Evolutionary conservation across 345 rosid species (phyloP).

Genomic region (Hypericum perforatum): DNA sequence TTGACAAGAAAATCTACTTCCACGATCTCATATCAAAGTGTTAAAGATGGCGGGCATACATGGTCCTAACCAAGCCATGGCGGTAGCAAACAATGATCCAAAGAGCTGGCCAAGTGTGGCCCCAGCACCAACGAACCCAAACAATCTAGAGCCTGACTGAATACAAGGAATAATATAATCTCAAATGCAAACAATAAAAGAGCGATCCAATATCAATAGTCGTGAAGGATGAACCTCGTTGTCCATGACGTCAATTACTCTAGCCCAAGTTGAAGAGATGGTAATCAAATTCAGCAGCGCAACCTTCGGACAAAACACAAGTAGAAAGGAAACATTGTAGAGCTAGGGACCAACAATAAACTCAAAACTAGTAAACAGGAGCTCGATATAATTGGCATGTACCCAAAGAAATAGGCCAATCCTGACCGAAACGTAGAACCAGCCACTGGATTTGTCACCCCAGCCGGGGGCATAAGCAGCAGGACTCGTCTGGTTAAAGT

Average conservation of each 20-base stretch:
- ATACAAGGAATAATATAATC: slow-evolving; percentile 15
- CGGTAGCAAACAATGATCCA: slow-evolving; percentile 82
- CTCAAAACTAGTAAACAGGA: slow-evolving; percentile 3
- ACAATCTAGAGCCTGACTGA: slow-evolving; percentile 97
- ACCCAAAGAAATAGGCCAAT: slow-evolving; percentile 93
- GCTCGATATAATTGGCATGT: slow-evolving; percentile 9
- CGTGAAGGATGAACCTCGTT: slow-evolving; percentile 49
- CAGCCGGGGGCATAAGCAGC: slow-evolving; percentile 29
- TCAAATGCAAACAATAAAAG: slow-evolving; percentile 18
- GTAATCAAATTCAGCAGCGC: slow-evolving; percentile 84
- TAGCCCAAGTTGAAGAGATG: slow-evolving; percentile 94
- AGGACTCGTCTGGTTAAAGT: slow-evolving; percentile 22
- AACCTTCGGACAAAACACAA: slow-evolving; percentile 35
- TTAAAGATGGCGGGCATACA: slow-evolving; percentile 35
- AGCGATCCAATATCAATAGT: slow-evolving; percentile 3
- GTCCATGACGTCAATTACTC: slow-evolving; percentile 89
- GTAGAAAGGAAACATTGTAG: background rate
- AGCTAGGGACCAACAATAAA: background rate
- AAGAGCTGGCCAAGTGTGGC: slow-evolving; percentile 95
- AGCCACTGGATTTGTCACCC: slow-evolving; percentile 35
- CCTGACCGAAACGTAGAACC: slow-evolving; percentile 71
- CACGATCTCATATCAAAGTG: slow-evolving; percentile 1
- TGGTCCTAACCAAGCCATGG: slow-evolving; percentile 85
- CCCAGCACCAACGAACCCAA: slow-evolving; percentile 94
- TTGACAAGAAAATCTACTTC: slow-evolving; percentile 9